phyloP scores from a whole-genome alignment of 2,329 filamentous ascomycete genomes.

The Septoria linicola region DNA sequence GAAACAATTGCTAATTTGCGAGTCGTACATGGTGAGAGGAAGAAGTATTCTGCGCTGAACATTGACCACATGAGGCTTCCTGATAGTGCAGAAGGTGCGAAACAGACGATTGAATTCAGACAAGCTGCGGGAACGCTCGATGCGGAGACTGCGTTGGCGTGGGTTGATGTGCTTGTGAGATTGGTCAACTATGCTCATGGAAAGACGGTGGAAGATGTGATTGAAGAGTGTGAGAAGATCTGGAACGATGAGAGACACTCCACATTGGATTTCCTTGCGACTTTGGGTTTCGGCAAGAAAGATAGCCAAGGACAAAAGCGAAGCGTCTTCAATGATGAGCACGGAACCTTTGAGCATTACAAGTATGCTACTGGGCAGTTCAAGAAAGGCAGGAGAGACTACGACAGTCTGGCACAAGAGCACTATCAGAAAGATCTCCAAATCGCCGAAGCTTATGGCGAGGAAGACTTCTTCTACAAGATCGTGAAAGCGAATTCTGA shows the following conservation, averaged over 20 bases:
- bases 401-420: neutral
- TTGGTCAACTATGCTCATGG: neutral
- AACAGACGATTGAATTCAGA: slow-evolving; percentile 1
- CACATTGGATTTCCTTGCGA: neutral
- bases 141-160: neutral
- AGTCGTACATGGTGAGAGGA: neutral
- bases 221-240: neutral
- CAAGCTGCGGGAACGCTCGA: slow-evolving; percentile 1
- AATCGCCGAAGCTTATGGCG: neutral
- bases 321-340: neutral
- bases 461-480: slow-evolving; percentile 1
- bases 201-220: neutral
- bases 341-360: neutral
- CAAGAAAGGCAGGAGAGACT: neutral
- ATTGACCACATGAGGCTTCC: neutral
- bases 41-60: neutral
- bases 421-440: neutral
- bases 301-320: neutral
- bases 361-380: neutral
- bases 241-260: neutral
- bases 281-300: neutral
- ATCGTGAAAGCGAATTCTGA: neutral
- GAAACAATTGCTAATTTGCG: neutral
- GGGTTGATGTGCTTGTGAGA: slow-evolving; percentile 3
- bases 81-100: neutral